Evolutionary conservation across 1,139 yeast genomes (phyloP).

Genomic region (Debaryomyces robertsiae): DNA sequence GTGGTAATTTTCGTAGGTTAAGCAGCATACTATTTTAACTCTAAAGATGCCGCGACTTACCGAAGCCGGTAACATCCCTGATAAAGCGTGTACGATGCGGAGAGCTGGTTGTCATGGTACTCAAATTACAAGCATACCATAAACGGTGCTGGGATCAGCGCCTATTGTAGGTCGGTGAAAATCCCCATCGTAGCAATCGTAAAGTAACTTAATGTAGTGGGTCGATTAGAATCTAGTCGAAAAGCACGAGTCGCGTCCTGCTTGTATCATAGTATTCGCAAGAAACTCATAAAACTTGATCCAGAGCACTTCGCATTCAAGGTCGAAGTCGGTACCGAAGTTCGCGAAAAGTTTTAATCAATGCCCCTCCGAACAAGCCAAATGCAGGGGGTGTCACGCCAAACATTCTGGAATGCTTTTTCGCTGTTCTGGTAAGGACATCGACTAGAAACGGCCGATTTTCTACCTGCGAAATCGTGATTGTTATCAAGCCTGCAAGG

Average conservation of each 20-base stretch:
- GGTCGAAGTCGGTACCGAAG: conserved; percentile 48
- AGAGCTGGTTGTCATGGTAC: too few relatives aligned
- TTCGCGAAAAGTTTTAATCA: conserved; percentile 72
- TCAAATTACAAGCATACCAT: too few relatives aligned
- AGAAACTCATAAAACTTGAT: conserved; percentile 61
- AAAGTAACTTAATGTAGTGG: too few relatives aligned
- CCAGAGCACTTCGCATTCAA: conserved; percentile 69
- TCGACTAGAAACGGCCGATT: conserved; percentile 52
- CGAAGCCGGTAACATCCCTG: too few relatives aligned
- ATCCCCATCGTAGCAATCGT: too few relatives aligned
- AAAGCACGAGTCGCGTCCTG: conserved; percentile 52
- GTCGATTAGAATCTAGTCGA: too few relatives aligned
- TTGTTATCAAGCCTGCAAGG: conserved; percentile 77
- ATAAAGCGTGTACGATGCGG: too few relatives aligned
- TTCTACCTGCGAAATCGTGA: conserved; percentile 54
- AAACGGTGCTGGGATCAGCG: too few relatives aligned
- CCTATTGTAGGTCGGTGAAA: too few relatives aligned
- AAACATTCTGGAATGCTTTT: conserved; percentile 72
- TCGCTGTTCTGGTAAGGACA: conserved; percentile 65
- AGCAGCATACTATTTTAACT: too few relatives aligned
- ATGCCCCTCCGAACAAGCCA: conserved; percentile 78
- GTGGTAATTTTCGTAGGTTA: too few relatives aligned
- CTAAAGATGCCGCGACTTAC: too few relatives aligned
- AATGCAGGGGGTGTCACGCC: conserved; percentile 77
- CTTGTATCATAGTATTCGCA: conserved; percentile 65